These are phyloP conservation scores for Colletotrichum plurivorum DNA, from an alignment of 2,329 filamentous ascomycete species.

Conservation along the genomic window DNA sequence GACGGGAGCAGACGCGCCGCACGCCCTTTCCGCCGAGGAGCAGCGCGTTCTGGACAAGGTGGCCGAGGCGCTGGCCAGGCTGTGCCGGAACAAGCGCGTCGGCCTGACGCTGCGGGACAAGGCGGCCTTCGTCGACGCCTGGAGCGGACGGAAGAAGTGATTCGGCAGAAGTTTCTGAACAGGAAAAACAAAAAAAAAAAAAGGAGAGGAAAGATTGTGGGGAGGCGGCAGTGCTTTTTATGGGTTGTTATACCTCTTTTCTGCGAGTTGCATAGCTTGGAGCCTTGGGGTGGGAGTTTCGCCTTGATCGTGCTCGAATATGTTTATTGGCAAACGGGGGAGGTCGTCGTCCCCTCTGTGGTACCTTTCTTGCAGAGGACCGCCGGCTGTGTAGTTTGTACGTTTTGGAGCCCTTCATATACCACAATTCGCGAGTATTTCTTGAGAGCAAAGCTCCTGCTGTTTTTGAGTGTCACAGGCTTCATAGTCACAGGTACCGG, in stretches of 20 bases:
- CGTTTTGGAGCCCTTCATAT: too few relatives aligned
- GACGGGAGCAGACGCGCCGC: conserved; percentile 46
- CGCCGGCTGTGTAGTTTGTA: too few relatives aligned
- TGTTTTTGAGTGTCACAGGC: too few relatives aligned
- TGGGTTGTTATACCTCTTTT: background rate
- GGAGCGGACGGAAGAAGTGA: conserved; percentile 56
- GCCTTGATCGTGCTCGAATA: conserved; percentile 2
- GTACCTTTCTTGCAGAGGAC: too few relatives aligned
- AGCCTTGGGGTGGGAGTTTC: conserved; percentile 26
- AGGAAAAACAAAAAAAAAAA: background rate
- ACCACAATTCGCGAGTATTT: too few relatives aligned
- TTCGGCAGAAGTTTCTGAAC: background rate
- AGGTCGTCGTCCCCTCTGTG: too few relatives aligned
- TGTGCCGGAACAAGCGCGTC: conserved; percentile 91
- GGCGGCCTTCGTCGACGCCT: conserved; percentile 82
- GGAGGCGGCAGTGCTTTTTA: conserved; percentile 23
- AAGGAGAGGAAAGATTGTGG: background rate
- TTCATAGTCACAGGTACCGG: too few relatives aligned
- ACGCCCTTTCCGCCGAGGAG: conserved; percentile 68
- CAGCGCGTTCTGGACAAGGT: conserved; percentile 82
- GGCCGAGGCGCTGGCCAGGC: conserved; percentile 86
- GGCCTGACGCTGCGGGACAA: conserved; percentile 89
- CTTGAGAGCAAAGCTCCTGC: too few relatives aligned
- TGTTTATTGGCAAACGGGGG: conserved; percentile 1
- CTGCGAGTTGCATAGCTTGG: conserved; percentile 43